A percentile compares a stretch with the other conserved stretches of the same genome.
phyloP scores from a whole-genome alignment of 352 stramenopile species.

The Globisporangium middletonii region DNA sequence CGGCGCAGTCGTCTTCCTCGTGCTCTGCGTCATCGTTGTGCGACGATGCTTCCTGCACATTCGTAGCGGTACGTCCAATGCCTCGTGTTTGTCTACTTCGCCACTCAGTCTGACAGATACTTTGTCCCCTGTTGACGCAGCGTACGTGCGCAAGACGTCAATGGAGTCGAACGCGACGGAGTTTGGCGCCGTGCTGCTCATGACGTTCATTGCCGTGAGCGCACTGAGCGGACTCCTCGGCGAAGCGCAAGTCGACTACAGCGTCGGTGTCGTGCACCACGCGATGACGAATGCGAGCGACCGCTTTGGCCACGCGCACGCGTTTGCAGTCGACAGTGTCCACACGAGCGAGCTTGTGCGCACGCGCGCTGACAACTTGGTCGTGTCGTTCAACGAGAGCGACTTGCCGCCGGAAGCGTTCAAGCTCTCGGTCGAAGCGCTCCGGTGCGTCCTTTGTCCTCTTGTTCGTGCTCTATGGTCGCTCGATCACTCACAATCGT shows the following conservation, averaged over 20 bases:
- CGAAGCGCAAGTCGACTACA: constrained; percentile 82
- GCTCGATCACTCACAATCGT: no score
- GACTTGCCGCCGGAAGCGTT: constrained; percentile 58
- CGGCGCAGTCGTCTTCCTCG: constrained; percentile 54
- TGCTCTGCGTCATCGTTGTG: constrained; percentile 61
- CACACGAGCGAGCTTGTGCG: constrained; percentile 36
- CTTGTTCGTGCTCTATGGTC: no score
- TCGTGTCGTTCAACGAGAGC: constrained; percentile 68
- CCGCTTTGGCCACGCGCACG: constrained; percentile 38
- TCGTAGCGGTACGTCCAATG: constrained; percentile 34
- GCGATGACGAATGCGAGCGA: constrained; percentile 70
- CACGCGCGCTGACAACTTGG: constrained; percentile 41
- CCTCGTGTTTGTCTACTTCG: background rate
- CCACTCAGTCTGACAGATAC: no score
- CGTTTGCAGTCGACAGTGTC: constrained; percentile 23
- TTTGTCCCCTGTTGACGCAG: constrained; percentile 12
- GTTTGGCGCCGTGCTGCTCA: constrained; percentile 60
- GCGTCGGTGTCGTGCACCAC: constrained; percentile 56
- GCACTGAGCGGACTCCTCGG: constrained; percentile 62
- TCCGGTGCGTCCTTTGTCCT: constrained; percentile 23
- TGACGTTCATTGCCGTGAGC: constrained; percentile 70
- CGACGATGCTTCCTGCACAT: constrained; percentile 68
- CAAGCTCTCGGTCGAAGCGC: constrained; percentile 52
- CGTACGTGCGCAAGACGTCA: constrained; percentile 30
- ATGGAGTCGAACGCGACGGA: constrained; percentile 53